Evolutionary conservation across 139 green algal species (phyloP).

Genomic region (Picochlorum sp.): DNA sequence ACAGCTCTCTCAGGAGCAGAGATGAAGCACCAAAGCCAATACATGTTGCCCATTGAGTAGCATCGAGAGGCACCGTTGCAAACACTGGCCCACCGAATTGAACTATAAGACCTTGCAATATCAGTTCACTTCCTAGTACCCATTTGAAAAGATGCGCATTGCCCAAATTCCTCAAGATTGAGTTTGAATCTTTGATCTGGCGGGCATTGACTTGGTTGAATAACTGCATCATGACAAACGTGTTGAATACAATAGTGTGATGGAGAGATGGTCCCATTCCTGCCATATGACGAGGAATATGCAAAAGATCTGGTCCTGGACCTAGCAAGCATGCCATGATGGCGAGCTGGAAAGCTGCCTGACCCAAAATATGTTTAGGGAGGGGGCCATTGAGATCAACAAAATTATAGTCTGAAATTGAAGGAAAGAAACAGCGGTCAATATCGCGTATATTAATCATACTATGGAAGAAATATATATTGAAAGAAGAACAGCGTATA

Average conservation of each 20-base stretch:
- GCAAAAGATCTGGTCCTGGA: constrained; percentile 23
- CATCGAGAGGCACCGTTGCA: constrained; percentile 43
- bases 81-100: constrained; percentile 68
- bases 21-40: constrained; percentile 45
- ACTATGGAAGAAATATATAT: neutral
- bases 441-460: neutral
- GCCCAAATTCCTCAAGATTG: constrained; percentile 45
- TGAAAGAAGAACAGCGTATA: neutral
- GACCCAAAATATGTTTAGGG: constrained; percentile 43
- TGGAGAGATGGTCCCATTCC: constrained; percentile 17
- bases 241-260: constrained; percentile 79
- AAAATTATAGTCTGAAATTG: constrained; percentile 13
- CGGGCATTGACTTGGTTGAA: constrained; percentile 79
- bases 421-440: neutral
- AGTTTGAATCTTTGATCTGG: constrained; percentile 51
- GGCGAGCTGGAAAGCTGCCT: constrained; percentile 62
- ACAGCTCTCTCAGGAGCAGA: constrained; percentile 34
- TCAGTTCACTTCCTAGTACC: constrained; percentile 42
- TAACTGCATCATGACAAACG: constrained; percentile 64
- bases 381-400: constrained; percentile 11
- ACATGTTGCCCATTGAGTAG: constrained; percentile 52
- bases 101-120: constrained; percentile 4
- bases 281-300: constrained; percentile 8
- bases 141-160: constrained; percentile 47
- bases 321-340: constrained; percentile 53